phyloP scores from a whole-genome alignment of 1,284 basidiomycete species.

The Tilletia indica region DNA sequence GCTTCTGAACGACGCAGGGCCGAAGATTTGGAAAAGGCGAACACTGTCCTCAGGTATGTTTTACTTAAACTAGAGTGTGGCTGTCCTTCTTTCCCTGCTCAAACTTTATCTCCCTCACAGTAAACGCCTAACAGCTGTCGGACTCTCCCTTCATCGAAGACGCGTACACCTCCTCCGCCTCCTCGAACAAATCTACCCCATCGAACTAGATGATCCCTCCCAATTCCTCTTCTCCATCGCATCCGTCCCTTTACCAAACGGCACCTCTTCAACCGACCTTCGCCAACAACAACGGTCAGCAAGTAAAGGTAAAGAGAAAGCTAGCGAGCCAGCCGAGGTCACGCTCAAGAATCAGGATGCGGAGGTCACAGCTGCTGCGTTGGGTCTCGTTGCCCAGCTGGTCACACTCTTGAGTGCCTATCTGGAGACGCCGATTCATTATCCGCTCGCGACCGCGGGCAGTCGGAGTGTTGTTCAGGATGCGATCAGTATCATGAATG shows the following conservation, averaged over 20 bases:
- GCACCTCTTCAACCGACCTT: constrained; percentile 24
- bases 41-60: constrained; percentile 1
- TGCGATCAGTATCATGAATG: constrained; percentile 50
- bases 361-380: constrained; percentile 29
- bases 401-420: constrained; percentile 45
- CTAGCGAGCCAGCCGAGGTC: constrained; percentile 31
- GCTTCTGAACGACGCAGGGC: background rate
- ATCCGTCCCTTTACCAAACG: constrained; percentile 46
- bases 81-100: background rate
- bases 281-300: background rate
- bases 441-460: constrained; percentile 46
- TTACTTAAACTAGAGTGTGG: background rate
- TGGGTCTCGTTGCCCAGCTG: constrained; percentile 50
- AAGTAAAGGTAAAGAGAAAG: background rate
- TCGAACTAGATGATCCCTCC: constrained; percentile 46
- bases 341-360: constrained; percentile 22
- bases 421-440: constrained; percentile 43
- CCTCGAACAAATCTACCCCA: constrained; percentile 50
- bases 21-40: background rate
- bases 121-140: background rate
- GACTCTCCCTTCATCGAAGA: background rate
- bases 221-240: constrained; percentile 50
- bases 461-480: constrained; percentile 49
- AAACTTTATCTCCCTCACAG: background rate
- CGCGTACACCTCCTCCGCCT: constrained; percentile 39